Evolutionary conservation across 2,329 filamentous ascomycete genomes (phyloP).

Genomic region (Colletotrichum kahawae): DNA sequence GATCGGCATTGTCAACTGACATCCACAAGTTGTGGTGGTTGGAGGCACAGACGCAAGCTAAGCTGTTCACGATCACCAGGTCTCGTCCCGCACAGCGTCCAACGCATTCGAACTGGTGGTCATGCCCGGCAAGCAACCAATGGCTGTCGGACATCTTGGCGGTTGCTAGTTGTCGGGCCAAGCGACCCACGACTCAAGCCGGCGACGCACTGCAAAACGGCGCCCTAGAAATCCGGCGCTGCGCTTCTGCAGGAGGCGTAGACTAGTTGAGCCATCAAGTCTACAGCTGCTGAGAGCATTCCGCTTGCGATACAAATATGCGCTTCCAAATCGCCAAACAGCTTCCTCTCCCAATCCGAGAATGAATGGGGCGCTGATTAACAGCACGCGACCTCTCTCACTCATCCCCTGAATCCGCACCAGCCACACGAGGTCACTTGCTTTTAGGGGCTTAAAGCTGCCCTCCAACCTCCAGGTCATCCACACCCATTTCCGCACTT

Average conservation of each 20-base stretch:
- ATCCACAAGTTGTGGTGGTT: not conserved
- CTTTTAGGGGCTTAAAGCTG: not conserved
- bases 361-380: not conserved
- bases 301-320: not conserved
- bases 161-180: not conserved
- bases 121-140: not conserved
- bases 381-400: not conserved
- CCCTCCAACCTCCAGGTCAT: not conserved
- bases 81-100: not conserved
- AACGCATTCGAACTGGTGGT: not conserved
- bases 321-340: not conserved
- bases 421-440: not conserved
- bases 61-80: not conserved
- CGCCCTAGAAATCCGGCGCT: not conserved
- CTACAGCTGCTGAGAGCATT: not conserved
- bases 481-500: not conserved
- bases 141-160: not conserved
- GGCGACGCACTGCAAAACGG: not conserved
- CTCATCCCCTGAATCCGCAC: not conserved
- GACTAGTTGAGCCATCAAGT: not conserved
- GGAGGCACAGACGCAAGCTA: not conserved
- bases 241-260: not conserved
- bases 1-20: not conserved
- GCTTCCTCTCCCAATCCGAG: not conserved
- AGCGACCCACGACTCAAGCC: not conserved